These are phyloP conservation scores for Echeveria elegans DNA, from an alignment of 164 flowering plant species.

Conservation along the genomic window DNA sequence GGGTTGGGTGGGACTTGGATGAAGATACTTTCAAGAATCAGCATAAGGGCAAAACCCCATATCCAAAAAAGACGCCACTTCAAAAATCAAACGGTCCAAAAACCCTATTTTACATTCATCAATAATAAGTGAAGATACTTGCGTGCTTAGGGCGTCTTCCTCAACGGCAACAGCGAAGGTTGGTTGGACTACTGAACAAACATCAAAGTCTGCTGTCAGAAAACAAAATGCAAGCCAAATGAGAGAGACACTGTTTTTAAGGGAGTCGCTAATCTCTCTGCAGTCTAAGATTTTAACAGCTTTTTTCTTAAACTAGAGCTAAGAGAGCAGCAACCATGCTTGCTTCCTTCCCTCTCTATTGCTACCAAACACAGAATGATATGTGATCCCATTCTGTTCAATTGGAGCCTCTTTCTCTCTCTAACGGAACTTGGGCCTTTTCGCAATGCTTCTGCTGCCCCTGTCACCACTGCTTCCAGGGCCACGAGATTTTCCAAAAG, in stretches of 20 bases:
- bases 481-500: conserved; percentile 54
- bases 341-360: background rate
- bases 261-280: background rate
- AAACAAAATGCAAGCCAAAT: background rate
- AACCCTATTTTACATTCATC: too few relatives aligned
- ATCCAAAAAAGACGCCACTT: background rate
- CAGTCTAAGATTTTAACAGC: background rate
- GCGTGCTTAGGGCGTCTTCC: conserved; percentile 60
- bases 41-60: conserved; percentile 81
- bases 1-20: too few relatives aligned
- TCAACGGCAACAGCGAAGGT: conserved; percentile 64
- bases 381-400: background rate
- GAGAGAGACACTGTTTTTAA: too few relatives aligned
- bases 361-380: background rate
- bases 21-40: conserved; percentile 70
- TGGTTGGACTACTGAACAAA: too few relatives aligned
- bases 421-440: background rate
- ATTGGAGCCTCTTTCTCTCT: too few relatives aligned
- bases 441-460: background rate
- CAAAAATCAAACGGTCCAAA: background rate
- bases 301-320: background rate
- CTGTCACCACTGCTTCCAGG: conserved; percentile 13
- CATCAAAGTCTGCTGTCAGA: too few relatives aligned
- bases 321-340: background rate
- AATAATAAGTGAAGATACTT: too few relatives aligned